Evolutionary conservation across 129 eudicot genomes (phyloP).

Genomic region (Chrysanthemum seticuspe): DNA sequence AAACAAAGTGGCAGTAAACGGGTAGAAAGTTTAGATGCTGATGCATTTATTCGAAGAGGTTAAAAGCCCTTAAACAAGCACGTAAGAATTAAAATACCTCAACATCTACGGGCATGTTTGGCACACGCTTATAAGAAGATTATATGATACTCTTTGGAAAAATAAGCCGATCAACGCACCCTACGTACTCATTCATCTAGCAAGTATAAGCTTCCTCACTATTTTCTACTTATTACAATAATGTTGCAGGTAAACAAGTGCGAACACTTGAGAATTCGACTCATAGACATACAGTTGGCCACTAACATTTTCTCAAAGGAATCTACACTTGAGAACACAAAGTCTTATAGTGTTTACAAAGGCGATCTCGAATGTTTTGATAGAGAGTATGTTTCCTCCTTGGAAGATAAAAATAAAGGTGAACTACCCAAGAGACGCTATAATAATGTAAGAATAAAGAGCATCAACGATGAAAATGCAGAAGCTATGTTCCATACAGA

Average conservation of each 20-base stretch:
- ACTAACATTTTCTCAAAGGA: not conserved
- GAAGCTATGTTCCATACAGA: not conserved
- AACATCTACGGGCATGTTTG: no score
- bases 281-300: not conserved
- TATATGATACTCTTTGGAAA: no score
- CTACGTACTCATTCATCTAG: not conserved
- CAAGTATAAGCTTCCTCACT: not conserved
- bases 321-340: not conserved
- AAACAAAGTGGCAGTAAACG: no score
- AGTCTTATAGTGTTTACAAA: not conserved
- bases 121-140: no score
- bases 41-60: no score
- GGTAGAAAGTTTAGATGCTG: no score
- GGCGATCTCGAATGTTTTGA: not conserved
- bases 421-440: not conserved
- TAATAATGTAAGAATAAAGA: not conserved
- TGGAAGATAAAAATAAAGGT: not conserved
- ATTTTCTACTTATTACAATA: not conserved
- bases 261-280: constrained; percentile 13
- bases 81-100: no score
- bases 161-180: no score
- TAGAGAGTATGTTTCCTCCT: not conserved
- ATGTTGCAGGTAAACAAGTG: not conserved
- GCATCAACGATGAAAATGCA: not conserved
- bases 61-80: no score